Conservation (phyloP, 345 rosid species). For the Rhodamnia rubescens region DNA sequence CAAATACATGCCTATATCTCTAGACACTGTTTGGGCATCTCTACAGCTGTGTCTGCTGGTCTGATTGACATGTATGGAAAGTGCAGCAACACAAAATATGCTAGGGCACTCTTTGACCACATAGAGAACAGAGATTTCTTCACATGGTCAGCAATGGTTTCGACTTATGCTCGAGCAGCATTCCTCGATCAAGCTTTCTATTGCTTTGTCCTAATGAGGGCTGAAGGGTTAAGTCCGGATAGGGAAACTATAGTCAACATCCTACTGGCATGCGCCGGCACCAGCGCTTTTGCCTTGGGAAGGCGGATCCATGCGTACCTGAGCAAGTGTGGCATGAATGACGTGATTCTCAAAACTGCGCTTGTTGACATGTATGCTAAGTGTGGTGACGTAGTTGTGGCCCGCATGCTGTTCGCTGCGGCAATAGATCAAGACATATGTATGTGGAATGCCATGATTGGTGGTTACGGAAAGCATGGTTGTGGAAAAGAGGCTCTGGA, state of each 20-base stretch:
- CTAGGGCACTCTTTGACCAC: constrained; percentile 23
- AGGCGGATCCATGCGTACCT: constrained; percentile 28
- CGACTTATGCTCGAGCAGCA: constrained; percentile 22
- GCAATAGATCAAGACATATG: constrained; percentile 10
- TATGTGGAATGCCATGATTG: constrained; percentile 44
- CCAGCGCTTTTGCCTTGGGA: constrained; percentile 27
- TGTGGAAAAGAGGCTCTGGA: constrained; percentile 24
- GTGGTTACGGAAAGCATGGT: constrained; percentile 38
- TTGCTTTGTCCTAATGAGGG: constrained; percentile 21
- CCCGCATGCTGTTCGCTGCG: constrained; percentile 21
- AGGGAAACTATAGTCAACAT: constrained; percentile 18
- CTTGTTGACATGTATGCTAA: constrained; percentile 43
- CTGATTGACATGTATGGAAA: constrained; percentile 46
- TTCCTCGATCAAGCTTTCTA: constrained; percentile 15
- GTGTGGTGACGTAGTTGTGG: constrained; percentile 26
- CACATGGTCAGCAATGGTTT: constrained; percentile 25
- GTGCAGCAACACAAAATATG: constrained; percentile 18
- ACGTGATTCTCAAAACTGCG: constrained; percentile 21
- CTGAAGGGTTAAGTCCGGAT: constrained; percentile 13
- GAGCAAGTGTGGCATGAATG: constrained; percentile 16
- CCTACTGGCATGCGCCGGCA: constrained; percentile 21
- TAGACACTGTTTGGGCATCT: constrained; percentile 9
- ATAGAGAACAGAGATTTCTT: constrained; percentile 17
- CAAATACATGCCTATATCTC: constrained; percentile 27
- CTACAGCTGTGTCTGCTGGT: constrained; percentile 18